A percentile compares a stretch with the other conserved stretches of the same genome.
phyloP scores from a whole-genome alignment of 139 green algal species.

The Deuterostichococcus epilithicus region DNA sequence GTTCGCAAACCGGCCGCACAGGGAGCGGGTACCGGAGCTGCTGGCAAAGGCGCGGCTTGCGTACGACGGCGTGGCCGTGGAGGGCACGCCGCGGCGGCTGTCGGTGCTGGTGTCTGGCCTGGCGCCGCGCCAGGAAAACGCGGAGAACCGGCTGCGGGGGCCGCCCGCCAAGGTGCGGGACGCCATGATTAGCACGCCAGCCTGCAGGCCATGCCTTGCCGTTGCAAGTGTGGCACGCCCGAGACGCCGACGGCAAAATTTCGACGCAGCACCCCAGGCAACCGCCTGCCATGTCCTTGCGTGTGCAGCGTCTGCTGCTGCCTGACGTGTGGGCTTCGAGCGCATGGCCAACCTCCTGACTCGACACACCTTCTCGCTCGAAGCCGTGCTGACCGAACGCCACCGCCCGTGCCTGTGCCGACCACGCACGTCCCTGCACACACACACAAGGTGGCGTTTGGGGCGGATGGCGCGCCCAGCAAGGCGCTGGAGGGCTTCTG shows the following conservation, averaged over 20 bases:
- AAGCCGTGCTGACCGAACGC: no score
- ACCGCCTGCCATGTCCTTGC: no score
- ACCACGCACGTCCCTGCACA: no score
- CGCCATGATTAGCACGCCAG: neutral
- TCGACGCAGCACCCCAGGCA: no score
- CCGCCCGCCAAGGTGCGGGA: conserved; percentile 73
- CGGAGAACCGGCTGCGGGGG: conserved; percentile 68
- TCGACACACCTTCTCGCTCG: no score
- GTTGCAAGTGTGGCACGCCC: neutral
- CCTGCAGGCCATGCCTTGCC: neutral
- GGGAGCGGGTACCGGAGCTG: conserved; percentile 60
- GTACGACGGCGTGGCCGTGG: conserved; percentile 64
- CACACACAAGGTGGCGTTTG: conserved; percentile 69
- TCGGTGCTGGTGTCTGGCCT: conserved; percentile 76
- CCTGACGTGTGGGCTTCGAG: no score
- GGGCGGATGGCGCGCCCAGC: conserved; percentile 62
- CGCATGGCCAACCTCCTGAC: no score
- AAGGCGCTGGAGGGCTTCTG: conserved; percentile 93
- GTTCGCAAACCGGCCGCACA: no score
- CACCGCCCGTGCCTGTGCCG: no score
- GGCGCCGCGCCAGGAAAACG: conserved; percentile 49
- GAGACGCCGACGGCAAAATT: no score
- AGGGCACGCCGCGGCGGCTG: conserved; percentile 84
- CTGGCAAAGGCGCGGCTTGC: conserved; percentile 71
- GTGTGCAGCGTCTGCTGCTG: no score